Conservation (phyloP, 2,329 filamentous ascomycete species). For the Dactylonectria estremocensis region DNA sequence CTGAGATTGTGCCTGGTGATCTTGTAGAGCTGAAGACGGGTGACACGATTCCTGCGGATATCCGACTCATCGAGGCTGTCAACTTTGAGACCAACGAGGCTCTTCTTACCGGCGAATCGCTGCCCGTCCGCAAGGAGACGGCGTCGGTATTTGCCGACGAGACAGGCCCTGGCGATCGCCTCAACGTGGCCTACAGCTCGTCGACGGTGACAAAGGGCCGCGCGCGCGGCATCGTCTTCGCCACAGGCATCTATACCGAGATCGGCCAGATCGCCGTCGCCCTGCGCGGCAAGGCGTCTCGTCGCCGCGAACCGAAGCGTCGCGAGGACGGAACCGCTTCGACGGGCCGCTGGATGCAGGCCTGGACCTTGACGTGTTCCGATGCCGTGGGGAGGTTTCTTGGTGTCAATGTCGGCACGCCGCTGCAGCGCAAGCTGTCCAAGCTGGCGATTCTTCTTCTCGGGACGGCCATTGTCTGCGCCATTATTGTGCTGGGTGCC, state of each 20-base stretch:
- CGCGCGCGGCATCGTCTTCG: conserved; percentile 72
- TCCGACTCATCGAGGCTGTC: conserved; percentile 70
- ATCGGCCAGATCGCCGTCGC: conserved; percentile 72
- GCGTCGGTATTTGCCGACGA: conserved; percentile 59
- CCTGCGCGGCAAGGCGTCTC: conserved; percentile 57
- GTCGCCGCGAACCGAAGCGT: conserved; percentile 57
- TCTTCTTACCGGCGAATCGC: conserved; percentile 75
- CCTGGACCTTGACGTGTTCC: conserved; percentile 58
- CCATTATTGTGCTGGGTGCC: conserved; percentile 77
- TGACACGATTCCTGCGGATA: conserved; percentile 74
- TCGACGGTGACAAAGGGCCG: conserved; percentile 75
- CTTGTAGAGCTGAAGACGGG: conserved; percentile 69
- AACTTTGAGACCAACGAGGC: conserved; percentile 80
- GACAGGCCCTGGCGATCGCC: conserved; percentile 68
- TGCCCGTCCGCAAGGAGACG: conserved; percentile 70
- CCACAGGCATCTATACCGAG: conserved; percentile 74
- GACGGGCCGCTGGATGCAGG: conserved; percentile 52
- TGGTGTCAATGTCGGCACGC: conserved; percentile 78
- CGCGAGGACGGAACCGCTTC: conserved; percentile 59
- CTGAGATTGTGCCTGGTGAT: conserved; percentile 70
- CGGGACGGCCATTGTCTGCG: conserved; percentile 76
- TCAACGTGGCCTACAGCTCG: conserved; percentile 75
- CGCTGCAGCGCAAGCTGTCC: conserved; percentile 78
- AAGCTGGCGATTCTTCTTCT: conserved; percentile 78
- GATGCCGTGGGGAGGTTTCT: conserved; percentile 75